Evolutionary conservation across 2,329 filamentous ascomycete genomes (phyloP), one percentile per base, ranked within the genome.

Genomic region (Talaromyces amestolkiae): DNA sequence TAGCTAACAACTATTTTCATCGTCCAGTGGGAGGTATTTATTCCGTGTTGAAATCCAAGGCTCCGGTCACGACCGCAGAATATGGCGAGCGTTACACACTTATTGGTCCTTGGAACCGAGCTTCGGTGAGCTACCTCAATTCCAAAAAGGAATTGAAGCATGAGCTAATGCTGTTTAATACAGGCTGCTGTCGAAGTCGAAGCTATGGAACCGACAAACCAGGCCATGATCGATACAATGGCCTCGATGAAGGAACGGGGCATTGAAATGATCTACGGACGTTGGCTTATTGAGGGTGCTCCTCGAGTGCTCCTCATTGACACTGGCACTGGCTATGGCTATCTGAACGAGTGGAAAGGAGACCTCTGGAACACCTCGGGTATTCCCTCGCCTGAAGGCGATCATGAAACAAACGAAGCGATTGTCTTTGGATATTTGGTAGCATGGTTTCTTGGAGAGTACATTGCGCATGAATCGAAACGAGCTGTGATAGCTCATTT

Each of bases 371-470:
- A 93, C 71, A 87, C 89, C 10, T 91, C 94, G 31, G 91, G 92
- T 70, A 98, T 99, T 72, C 95, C 95, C n/a, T 92, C 93, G 15
- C 95, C 95, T 11, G 89, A 91, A 8, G 88, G 88, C 69, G 95
- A 99, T 74, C 89, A 93, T 61, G 95, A 99, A 83, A 97, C 95
- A 63, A 98, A 97, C 76, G 95, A 98, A 80, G 91, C 95, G 47
- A 95, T 98, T 75, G 92, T 98, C 49, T 98, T 98, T 81, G 95
- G 95, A 61, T 99, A 99, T 76, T 82, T 99, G 66, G 92, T 98
- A 53, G 93, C 95, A 37, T 99, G 95, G 95, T 98, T 98, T 79
- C 83, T 99, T 69, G 95, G 95, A 81, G 95, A 98, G 93, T 98
- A 93, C 78, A 92, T 97, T 68, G 92, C 89, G 74, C 93, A 97